These are phyloP conservation scores for Cyclanthera cordifolia DNA, from an alignment of 306 rosid genomes.

Conservation along the genomic window DNA sequence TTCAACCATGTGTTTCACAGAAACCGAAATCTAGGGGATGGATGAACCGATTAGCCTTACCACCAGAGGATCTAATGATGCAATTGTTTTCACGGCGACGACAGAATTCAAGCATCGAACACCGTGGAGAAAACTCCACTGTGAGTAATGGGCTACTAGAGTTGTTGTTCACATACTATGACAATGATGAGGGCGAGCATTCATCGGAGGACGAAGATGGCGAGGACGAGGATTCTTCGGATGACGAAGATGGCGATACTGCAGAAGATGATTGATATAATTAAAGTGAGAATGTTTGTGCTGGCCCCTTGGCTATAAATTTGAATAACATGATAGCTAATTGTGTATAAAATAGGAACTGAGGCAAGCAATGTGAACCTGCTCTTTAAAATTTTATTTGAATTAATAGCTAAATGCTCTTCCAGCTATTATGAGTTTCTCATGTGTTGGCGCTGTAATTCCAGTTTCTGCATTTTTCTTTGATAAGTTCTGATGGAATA, in stretches of 20 bases:
- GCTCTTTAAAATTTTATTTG: not conserved
- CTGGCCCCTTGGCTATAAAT: not conserved
- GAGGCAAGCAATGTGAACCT: not conserved
- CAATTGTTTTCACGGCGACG: conserved; percentile 60
- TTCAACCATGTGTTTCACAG: conserved; percentile 48
- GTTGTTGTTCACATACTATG: conserved; percentile 9
- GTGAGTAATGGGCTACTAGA: conserved; percentile 37
- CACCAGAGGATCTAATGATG: conserved; percentile 44
- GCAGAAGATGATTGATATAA: conserved; percentile 44
- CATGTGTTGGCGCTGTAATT: not conserved
- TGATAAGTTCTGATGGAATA: no score
- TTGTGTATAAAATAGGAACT: conserved; percentile 27
- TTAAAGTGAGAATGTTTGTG: conserved; percentile 20
- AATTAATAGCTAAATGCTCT: not conserved
- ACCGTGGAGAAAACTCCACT: conserved; percentile 23
- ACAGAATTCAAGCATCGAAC: conserved; percentile 30
- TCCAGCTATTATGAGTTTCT: not conserved
- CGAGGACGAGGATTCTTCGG: conserved; percentile 24
- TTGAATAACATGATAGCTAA: conserved; percentile 22
- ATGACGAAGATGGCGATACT: conserved; percentile 28
- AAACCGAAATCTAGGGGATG: conserved; percentile 66
- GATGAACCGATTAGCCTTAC: conserved; percentile 55
- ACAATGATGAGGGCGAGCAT: no score
- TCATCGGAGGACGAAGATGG: no score
- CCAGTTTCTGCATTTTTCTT: no score